These are phyloP conservation scores for Lavandula angustifolia DNA, from an alignment of 257 asterid species.

Conservation along the genomic window DNA sequence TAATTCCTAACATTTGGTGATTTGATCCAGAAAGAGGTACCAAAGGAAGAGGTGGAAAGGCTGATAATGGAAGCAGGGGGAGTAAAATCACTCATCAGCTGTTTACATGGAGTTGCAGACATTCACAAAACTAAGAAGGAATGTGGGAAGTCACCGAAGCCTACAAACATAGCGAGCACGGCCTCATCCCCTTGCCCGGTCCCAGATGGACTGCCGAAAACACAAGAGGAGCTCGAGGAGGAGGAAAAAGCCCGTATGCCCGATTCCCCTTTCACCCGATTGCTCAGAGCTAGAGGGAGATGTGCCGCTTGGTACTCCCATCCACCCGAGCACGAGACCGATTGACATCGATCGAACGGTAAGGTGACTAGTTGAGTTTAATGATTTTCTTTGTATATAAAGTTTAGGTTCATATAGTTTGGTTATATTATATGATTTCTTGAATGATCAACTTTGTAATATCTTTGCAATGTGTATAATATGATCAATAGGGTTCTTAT, in stretches of 20 bases:
- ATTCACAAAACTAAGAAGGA: slow-evolving; percentile 57
- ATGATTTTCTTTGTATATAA: no score
- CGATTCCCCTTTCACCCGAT: slow-evolving; percentile 76
- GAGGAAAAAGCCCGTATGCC: slow-evolving; percentile 86
- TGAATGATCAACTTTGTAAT: background rate
- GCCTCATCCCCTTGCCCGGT: slow-evolving; percentile 44
- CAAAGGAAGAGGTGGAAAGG: slow-evolving; percentile 79
- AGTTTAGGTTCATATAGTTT: background rate
- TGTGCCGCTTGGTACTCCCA: slow-evolving; percentile 80
- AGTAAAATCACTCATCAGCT: slow-evolving; percentile 71
- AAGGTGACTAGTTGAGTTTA: background rate
- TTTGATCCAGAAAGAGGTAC: slow-evolving; percentile 62
- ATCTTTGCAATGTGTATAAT: background rate
- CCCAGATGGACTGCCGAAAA: slow-evolving; percentile 90
- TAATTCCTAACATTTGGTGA: background rate
- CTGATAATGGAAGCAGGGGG: slow-evolving; percentile 78
- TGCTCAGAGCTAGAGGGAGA: slow-evolving; percentile 75
- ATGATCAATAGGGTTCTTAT: slow-evolving; percentile 1
- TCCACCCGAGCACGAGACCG: slow-evolving; percentile 55
- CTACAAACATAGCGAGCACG: slow-evolving; percentile 3
- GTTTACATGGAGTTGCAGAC: slow-evolving; percentile 66
- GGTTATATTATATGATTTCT: background rate
- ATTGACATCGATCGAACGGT: slow-evolving; percentile 29
- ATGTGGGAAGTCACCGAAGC: slow-evolving; percentile 25
- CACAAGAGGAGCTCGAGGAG: slow-evolving; percentile 76